Base-by-base conservation (phyloP, 2,329 filamentous ascomycete species). In the Penicillium palitans region DNA sequence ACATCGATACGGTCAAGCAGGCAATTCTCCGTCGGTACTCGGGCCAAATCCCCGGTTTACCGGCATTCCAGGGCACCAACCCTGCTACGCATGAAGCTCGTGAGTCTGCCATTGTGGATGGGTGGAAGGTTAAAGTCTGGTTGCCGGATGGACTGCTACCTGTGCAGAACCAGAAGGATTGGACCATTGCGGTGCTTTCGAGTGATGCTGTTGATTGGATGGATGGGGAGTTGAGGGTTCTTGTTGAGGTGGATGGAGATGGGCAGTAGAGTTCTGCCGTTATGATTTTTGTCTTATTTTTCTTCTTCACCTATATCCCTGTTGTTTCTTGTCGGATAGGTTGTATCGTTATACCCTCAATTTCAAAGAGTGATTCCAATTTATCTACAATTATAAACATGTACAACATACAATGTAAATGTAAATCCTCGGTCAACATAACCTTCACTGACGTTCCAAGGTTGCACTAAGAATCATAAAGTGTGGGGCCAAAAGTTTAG, bases 141-240 rank as follows among this genome's bases (percentile, higher is more conserved):
- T 66, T 80, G 1, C 73, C 78, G 1, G 72, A 78, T 51, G 78
- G 78, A 6, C 59, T 80, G n/a, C 61, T 71, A 15, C 54, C 64
- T 7, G 67, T 80, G 8, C 68, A 70, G 13, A 75, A 67, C 45
- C 76, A 79, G 51, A 72, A 73, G 39, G 76, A 80, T 47, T 80
- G 78, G 78, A 72, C 74, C 21, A 72, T 79, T 57, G 75, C 77
- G 5, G 67, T 79, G n/a, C 63, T 78, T 33, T 73, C 75, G 5
- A 74, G 74, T 12, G 72, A 73, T 19, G 75, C 74, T 12, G 73
- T 78, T 2, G 78, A 79, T 31, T 80, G 78, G 78, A 79, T 80
- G 76, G 78, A 80, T 58, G 72, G 72, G 5, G 72, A 78, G 41
- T 59, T 80, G 57, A 75, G 72, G 51, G 72, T 80, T 55, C 61